Conservation (phyloP, 2,329 filamentous ascomycete species). For the Elsinoe necatrix region DNA sequence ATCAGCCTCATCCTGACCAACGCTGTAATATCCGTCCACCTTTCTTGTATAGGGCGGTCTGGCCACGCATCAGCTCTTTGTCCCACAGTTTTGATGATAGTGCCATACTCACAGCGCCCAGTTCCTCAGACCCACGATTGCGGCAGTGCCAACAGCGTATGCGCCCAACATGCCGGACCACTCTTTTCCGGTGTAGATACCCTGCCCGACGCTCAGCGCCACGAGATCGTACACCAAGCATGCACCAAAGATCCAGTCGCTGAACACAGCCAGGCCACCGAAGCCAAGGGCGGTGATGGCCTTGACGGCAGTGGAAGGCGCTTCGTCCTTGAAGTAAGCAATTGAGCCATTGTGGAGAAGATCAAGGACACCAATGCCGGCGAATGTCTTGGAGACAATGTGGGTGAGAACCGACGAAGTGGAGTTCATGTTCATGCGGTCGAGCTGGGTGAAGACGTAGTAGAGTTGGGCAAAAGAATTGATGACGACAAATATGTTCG, state of each 20-base stretch:
- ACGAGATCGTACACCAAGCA: constrained; percentile 53
- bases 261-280: constrained; percentile 40
- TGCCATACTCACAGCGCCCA: constrained; percentile 40
- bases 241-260: constrained; percentile 54
- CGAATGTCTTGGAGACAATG: constrained; percentile 51
- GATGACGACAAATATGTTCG: constrained; percentile 49
- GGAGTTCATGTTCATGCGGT: constrained; percentile 42
- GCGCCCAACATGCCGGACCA: constrained; percentile 46
- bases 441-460: constrained; percentile 44
- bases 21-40: constrained; percentile 1
- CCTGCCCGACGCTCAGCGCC: constrained; percentile 47
- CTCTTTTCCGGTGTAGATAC: constrained; percentile 37
- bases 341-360: constrained; percentile 51
- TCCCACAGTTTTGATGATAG: too few species aligned
- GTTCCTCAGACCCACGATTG: constrained; percentile 47
- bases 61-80: neutral
- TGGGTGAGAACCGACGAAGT: constrained; percentile 49
- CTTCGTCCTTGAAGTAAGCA: constrained; percentile 45
- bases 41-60: constrained; percentile 11
- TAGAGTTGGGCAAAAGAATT: constrained; percentile 49
- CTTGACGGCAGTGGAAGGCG: constrained; percentile 42
- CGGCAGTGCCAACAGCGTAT: constrained; percentile 46
- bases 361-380: constrained; percentile 52
- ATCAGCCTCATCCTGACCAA: constrained; percentile 12
- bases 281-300: constrained; percentile 48